phyloP scores from a whole-genome alignment of 2,329 filamentous ascomycete species.

The Metarhizium brunneum region DNA sequence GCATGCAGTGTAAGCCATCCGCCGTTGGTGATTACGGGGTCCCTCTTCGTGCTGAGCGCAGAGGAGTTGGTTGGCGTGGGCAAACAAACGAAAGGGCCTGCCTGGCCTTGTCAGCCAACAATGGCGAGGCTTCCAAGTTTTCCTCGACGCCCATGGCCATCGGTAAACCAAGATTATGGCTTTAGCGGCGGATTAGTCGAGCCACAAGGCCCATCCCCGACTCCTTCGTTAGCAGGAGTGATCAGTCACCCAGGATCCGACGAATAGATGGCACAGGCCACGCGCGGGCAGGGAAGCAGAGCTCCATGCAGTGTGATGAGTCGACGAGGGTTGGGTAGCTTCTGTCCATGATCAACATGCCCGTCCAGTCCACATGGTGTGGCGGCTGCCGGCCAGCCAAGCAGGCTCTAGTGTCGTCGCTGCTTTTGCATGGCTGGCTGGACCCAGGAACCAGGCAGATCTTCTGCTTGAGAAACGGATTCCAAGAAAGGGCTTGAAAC shows the following conservation, averaged over 20 bases:
- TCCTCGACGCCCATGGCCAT: background rate
- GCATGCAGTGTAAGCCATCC: background rate
- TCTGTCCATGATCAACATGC: background rate
- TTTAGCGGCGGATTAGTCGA: background rate
- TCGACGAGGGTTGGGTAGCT: background rate
- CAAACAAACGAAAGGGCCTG: background rate
- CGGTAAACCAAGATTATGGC: background rate
- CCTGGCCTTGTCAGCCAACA: background rate
- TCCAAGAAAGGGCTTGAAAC: background rate
- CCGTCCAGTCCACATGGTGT: background rate
- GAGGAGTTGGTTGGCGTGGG: background rate
- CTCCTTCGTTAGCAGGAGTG: background rate
- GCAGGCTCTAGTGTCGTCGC: background rate
- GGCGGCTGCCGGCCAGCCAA: background rate
- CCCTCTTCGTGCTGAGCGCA: background rate
- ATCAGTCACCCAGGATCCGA: background rate
- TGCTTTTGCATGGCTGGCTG: background rate
- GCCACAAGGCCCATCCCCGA: background rate
- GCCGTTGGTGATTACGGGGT: background rate
- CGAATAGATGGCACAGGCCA: background rate
- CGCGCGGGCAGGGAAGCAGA: background rate
- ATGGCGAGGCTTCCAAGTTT: background rate
- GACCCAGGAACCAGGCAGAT: background rate
- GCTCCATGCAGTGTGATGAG: background rate
- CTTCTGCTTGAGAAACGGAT: background rate